Base-by-base conservation (phyloP, 805 yeast species). In the Candida suzukii region DNA sequence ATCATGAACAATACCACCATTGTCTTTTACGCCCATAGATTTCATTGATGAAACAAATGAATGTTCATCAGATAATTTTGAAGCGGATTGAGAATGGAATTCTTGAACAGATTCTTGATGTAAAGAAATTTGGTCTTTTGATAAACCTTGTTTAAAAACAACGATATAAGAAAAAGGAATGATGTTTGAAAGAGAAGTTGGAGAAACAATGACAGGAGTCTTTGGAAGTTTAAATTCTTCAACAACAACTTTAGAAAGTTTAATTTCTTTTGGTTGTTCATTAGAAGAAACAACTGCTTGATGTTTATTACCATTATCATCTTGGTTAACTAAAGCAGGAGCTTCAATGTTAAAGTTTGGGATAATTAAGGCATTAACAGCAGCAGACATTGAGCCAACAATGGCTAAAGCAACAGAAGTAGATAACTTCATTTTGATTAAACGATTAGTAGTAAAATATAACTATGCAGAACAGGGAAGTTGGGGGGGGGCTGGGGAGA, bases 101-200 rank as follows among this genome's bases (percentile, higher is more conserved):
- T 72, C 69, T 25, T 71, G 64, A 46, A 86, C 75, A 79, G 83
- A 73, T 56, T 76, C 74, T 56, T 73, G 72, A 68, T 90, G 96
- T 70, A 77, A 73, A 32, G 68, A 66, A 26, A 75, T 67, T 45
- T 74, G 76, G 29, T 76, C 76, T 21, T 71, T 62, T 19, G 73
- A 54, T 27, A 79, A 69, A 40, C 68, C 76, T 41, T 77, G 75
- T 69, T 88, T 88, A 68, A 91, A 80, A 39, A 90, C 88, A 51
- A 93, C 68, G 49, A 93, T 90, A 70, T 88, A 93, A 54, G 82
- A 80, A 67, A 83, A 73, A 29, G 88, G 81, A 51, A 83, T 75
- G 36, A 73, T 49, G 43, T 75, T 71, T 40, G 68, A 60, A 12
- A 58, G 54, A 39, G 73, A 74, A 25, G 65, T 46, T 37, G 64